Conservation (phyloP, 2,329 filamentous ascomycete species). For the Cercospora beticola region DNA sequence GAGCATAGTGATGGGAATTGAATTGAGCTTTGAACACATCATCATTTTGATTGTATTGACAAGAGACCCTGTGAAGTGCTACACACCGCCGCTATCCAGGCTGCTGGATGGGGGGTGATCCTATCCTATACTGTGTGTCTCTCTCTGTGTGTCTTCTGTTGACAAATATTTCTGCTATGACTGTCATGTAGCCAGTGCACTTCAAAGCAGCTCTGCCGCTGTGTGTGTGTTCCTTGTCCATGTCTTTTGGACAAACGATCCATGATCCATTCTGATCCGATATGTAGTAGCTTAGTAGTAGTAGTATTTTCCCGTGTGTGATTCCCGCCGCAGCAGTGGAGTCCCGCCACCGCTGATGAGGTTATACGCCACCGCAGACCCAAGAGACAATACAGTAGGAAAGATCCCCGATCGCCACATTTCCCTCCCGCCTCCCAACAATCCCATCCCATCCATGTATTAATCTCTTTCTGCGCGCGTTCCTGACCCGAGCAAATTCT, state of each 20-base stretch:
- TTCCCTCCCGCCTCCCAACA: background rate
- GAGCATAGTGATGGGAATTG: background rate
- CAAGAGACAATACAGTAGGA: background rate
- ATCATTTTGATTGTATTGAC: background rate
- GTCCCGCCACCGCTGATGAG: background rate
- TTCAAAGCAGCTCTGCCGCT: background rate
- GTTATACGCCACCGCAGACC: background rate
- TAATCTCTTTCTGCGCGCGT: background rate
- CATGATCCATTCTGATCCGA: slow-evolving; percentile 6
- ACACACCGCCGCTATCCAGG: background rate
- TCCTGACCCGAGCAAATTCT: background rate
- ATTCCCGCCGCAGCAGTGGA: background rate
- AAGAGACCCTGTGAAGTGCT: background rate
- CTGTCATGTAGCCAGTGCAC: background rate
- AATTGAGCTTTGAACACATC: background rate
- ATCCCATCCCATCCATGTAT: slow-evolving; percentile 1
- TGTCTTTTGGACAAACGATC: background rate
- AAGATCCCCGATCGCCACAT: background rate
- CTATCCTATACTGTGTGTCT: background rate
- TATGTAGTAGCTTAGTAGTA: slow-evolving; percentile 2
- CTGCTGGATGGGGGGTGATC: background rate
- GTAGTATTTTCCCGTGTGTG: background rate
- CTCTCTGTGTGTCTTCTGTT: background rate
- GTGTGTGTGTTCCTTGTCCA: background rate
- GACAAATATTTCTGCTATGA: background rate